These are phyloP conservation scores for Chalaropsis thielavioides DNA, from an alignment of 2,329 filamentous ascomycete species.

Conservation along the genomic window DNA sequence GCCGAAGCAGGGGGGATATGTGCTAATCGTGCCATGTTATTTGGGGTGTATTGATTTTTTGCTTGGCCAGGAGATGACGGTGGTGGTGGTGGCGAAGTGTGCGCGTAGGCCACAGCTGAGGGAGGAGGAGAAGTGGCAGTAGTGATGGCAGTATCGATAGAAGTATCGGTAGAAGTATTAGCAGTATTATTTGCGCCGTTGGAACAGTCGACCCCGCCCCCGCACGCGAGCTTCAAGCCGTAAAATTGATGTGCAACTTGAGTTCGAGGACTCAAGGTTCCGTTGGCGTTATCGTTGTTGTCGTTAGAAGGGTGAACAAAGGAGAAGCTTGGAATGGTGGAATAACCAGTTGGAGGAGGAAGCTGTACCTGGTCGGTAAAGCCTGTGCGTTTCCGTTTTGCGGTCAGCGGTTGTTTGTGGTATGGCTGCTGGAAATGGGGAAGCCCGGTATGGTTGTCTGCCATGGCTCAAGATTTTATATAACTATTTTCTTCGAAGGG, in stretches of 20 bases:
- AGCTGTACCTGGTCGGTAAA: constrained; percentile 12
- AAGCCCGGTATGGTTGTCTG: background rate
- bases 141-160: background rate
- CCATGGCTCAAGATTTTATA: background rate
- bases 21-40: constrained; percentile 15
- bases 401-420: background rate
- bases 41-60: background rate
- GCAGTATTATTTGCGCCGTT: background rate
- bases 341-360: constrained; percentile 5
- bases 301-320: constrained; percentile 12
- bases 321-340: constrained; percentile 5
- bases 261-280: constrained; percentile 11
- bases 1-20: background rate
- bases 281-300: constrained; percentile 4
- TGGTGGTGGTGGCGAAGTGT: background rate
- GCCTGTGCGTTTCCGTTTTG: constrained; percentile 6
- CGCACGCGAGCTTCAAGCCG: constrained; percentile 9
- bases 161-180: background rate
- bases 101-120: background rate
- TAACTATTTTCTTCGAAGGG: background rate
- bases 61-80: background rate
- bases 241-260: constrained; percentile 15
- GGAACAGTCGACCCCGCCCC: background rate
- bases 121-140: background rate
- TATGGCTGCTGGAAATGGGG: background rate